Conservation (phyloP, 1,139 yeast genomes). For the Nakaseomyces delphensis region DNA sequence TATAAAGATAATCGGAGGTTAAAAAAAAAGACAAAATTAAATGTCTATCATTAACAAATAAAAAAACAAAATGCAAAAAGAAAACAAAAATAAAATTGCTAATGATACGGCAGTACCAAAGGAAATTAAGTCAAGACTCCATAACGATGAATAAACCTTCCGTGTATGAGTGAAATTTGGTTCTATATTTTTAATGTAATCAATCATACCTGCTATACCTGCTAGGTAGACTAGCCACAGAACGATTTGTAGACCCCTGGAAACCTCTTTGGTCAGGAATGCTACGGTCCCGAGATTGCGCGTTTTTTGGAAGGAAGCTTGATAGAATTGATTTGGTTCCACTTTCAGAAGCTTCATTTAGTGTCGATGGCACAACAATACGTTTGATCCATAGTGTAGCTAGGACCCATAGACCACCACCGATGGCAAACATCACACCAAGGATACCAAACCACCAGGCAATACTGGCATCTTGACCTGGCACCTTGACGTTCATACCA, state of each 20-base stretch:
- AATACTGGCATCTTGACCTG: conserved; percentile 47
- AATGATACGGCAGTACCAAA: no score
- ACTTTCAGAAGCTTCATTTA: conserved; percentile 28
- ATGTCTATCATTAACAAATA: no score
- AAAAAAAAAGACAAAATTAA: not conserved
- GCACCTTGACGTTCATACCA: conserved; percentile 92
- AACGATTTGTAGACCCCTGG: conserved; percentile 19
- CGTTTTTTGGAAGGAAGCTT: conserved; percentile 22
- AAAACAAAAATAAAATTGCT: no score
- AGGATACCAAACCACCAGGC: conserved; percentile 65
- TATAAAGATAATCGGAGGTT: not conserved
- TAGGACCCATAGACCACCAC: conserved; percentile 30
- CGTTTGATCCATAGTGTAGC: conserved; percentile 38
- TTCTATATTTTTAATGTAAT: not conserved
- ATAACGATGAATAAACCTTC: no score
- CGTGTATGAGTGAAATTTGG: not conserved
- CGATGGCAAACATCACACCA: conserved; percentile 41
- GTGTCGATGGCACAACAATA: conserved; percentile 29
- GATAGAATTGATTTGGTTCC: conserved; percentile 33
- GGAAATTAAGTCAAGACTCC: no score
- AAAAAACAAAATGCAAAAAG: no score
- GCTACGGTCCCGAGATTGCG: conserved; percentile 12
- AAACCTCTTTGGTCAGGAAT: conserved; percentile 12
- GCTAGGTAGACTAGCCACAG: conserved; percentile 25
- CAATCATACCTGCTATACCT: conserved; percentile 24